Evolutionary conservation across 2,329 filamentous ascomycete species (phyloP), one percentile per base, ranked within the genome.

Genomic region (Grosmannia serpens): DNA sequence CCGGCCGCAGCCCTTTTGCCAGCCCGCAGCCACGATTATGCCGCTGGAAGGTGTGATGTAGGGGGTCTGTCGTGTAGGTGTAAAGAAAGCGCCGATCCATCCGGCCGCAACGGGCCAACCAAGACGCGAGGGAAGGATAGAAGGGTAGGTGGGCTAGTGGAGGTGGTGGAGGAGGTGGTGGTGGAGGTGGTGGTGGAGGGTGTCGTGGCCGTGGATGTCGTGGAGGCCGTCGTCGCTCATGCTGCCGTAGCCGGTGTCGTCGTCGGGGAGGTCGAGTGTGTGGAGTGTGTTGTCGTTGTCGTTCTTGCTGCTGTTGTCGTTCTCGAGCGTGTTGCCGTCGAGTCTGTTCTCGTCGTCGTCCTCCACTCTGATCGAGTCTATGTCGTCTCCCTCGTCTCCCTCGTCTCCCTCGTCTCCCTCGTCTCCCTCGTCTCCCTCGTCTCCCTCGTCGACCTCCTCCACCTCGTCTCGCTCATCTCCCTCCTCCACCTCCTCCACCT

Each of bases 181-280:
- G n/a, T n/a, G n/a, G n/a, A n/a, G n/a, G n/a, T n/a, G n/a, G n/a
- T n/a, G n/a, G n/a, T n/a, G n/a, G n/a, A n/a, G n/a, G n/a, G n/a
- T n/a, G n/a, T n/a, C n/a, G n/a, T n/a, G n/a, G n/a, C n/a, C n/a
- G n/a, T n/a, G n/a, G n/a, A n/a, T n/a, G n/a, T n/a, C 20, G 20
- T 5, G 41, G 10, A 26, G 38, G n/a, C 53, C 76, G 55, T 70
- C 71, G 53, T 80, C 79, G 60, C 74, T 78, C 74, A 81, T 78
- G 62, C 75, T 83, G 56, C 75, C 81, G 67, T 85, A 84, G 15
- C 82, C 82, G 2, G 78, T 77, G 44, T 58, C 57, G 41, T 27
- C 22, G 17, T 54, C 52, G 33, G 33, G 33, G 5, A 13, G 10
- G 10, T 9, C 33, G 33, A 8, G 7, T 9, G 10, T 9, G 29